phyloP scores from a whole-genome alignment of 1,284 basidiomycete genomes.

The Sporisorium scitamineum region DNA sequence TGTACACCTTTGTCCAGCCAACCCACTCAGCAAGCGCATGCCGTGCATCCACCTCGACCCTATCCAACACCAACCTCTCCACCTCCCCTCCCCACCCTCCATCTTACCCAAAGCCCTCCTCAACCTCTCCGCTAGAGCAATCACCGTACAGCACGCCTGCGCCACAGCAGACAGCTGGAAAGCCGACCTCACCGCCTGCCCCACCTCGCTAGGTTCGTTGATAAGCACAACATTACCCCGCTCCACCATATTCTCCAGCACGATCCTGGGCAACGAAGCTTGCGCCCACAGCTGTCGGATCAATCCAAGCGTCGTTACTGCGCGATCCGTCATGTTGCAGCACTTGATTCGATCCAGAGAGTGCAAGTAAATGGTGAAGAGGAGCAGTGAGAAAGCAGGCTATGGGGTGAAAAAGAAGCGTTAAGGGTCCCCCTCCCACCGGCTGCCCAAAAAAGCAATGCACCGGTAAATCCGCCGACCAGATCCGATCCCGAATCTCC shows the following conservation, averaged over 20 bases:
- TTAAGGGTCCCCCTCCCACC: neutral
- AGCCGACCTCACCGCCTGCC: constrained; percentile 19
- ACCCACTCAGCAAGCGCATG: constrained; percentile 31
- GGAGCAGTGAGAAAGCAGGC: too few species aligned
- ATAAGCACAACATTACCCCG: constrained; percentile 5
- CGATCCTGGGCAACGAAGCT: neutral
- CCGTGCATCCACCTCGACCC: constrained; percentile 21
- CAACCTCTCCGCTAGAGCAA: constrained; percentile 6
- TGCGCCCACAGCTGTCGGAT: constrained; percentile 28
- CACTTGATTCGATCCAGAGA: too few species aligned
- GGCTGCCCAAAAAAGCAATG: neutral
- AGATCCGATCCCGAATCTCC: neutral
- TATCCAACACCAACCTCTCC: constrained; percentile 13
- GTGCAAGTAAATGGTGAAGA: too few species aligned
- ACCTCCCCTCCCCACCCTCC: neutral
- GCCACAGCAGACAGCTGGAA: constrained; percentile 36
- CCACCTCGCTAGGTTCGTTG: constrained; percentile 4
- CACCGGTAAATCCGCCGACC: too few species aligned
- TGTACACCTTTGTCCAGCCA: constrained; percentile 16
- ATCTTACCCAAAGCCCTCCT: neutral
- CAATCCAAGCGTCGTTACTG: neutral
- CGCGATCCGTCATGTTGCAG: neutral
- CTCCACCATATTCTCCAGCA: constrained; percentile 20
- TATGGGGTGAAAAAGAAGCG: too few species aligned
- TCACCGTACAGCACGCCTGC: constrained; percentile 19